Percentiles rank a stretch among this genome's conserved stretches.
Evolutionary conservation across 352 stramenopile genomes (phyloP).

Genomic region (Phytophthora pluvialis): DNA sequence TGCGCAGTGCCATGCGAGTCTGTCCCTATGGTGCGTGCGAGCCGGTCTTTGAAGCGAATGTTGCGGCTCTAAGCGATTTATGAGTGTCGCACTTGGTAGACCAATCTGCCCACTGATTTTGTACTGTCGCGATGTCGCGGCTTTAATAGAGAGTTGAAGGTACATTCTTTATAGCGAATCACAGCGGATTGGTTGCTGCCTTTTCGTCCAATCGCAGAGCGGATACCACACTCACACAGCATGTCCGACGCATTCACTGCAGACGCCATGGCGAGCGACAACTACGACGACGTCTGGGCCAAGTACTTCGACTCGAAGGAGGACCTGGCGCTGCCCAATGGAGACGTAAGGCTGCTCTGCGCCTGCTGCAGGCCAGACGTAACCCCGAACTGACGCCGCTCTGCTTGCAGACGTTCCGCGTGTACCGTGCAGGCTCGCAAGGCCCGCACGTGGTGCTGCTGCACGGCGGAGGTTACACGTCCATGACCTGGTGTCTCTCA

Average conservation of each 20-base stretch:
- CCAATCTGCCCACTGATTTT: neutral
- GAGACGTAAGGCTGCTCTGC: conserved; percentile 49
- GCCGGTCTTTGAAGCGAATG: neutral
- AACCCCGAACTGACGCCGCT: conserved; percentile 3
- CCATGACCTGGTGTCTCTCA: conserved; percentile 87
- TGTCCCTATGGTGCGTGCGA: conserved; percentile 3
- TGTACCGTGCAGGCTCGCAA: conserved; percentile 71
- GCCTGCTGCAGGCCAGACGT: no score
- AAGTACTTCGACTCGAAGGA: conserved; percentile 81
- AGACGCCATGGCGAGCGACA: conserved; percentile 13
- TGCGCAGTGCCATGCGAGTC: conserved; percentile 1
- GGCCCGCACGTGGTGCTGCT: conserved; percentile 83
- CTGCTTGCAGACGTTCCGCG: conserved; percentile 68
- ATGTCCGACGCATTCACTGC: neutral
- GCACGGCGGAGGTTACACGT: conserved; percentile 87
- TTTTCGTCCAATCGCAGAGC: conserved; percentile 6
- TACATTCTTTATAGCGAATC: neutral
- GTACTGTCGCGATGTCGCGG: neutral
- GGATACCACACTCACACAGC: neutral
- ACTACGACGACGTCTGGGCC: conserved; percentile 57
- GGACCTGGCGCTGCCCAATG: conserved; percentile 66
- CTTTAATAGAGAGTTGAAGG: conserved; percentile 7
- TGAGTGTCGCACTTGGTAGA: neutral
- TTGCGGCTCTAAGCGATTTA: conserved; percentile 2
- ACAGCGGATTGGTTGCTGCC: neutral